These are phyloP conservation scores for Microdochium paspali DNA, from an alignment of 2,329 filamentous ascomycete species.

Conservation along the genomic window DNA sequence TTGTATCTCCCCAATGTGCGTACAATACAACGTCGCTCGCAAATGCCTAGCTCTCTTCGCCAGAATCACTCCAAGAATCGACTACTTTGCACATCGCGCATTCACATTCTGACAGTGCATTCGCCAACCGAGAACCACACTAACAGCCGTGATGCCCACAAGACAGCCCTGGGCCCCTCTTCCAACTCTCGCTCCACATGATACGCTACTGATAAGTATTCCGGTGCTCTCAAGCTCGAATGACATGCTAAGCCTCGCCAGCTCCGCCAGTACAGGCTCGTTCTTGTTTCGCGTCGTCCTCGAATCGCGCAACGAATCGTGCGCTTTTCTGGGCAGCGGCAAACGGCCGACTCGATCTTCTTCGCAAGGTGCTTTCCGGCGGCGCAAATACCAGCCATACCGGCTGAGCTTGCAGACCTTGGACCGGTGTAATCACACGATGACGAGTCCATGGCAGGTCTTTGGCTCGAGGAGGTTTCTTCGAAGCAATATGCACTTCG, in stretches of 20 bases:
- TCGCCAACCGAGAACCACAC: too few relatives aligned
- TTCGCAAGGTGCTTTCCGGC: not conserved
- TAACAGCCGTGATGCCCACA: too few relatives aligned
- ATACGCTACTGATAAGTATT: not conserved
- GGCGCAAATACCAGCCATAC: not conserved
- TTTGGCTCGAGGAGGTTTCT: too few relatives aligned
- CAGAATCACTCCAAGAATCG: too few relatives aligned
- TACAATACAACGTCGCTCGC: too few relatives aligned
- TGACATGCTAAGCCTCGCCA: not conserved
- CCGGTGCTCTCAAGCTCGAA: not conserved
- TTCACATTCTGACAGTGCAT: too few relatives aligned
- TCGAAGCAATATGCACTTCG: too few relatives aligned
- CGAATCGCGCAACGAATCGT: too few relatives aligned
- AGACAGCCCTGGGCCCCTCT: too few relatives aligned
- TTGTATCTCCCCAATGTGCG: too few relatives aligned
- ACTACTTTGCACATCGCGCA: too few relatives aligned
- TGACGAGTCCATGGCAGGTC: not conserved
- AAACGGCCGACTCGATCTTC: not conserved
- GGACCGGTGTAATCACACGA: not conserved
- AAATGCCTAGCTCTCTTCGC: too few relatives aligned
- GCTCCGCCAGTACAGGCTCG: not conserved
- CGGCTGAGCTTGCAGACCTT: not conserved
- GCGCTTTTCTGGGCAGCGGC: not conserved
- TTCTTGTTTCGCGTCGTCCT: not conserved
- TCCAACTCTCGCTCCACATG: not conserved